Conservation (phyloP, 306 rosid genomes). For the Medicago arabica region DNA sequence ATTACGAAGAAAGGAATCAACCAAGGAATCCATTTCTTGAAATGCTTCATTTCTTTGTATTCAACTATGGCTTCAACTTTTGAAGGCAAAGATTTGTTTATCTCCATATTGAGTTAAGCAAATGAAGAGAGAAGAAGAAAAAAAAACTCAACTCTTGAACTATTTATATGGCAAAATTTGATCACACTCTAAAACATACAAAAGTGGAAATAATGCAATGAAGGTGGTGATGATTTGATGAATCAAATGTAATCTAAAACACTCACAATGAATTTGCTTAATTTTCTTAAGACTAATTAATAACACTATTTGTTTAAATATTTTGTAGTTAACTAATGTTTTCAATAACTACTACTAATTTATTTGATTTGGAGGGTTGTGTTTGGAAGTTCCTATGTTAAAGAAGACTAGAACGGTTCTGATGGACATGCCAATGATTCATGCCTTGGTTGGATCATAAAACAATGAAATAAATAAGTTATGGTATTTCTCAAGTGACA, state of each 20-base stretch:
- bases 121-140: background rate
- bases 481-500: conserved; percentile 34
- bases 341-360: conserved; percentile 12
- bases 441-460: conserved; percentile 37
- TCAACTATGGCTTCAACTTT: conserved; percentile 44
- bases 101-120: conserved; percentile 46
- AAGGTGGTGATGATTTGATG: conserved; percentile 15
- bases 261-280: background rate
- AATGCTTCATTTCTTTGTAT: conserved; percentile 61
- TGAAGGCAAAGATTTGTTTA: conserved; percentile 43
- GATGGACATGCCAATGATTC: conserved; percentile 21
- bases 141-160: background rate
- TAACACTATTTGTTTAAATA: conserved; percentile 19
- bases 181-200: conserved; percentile 27
- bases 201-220: conserved; percentile 20
- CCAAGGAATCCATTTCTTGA: conserved; percentile 86
- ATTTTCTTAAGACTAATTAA: background rate
- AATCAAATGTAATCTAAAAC: background rate
- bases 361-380: conserved; percentile 37
- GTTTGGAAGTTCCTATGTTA: conserved; percentile 35
- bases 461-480: conserved; percentile 5
- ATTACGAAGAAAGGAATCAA: conserved; percentile 68
- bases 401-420: conserved; percentile 18
- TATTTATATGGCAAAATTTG: conserved; percentile 15
- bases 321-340: conserved; percentile 2